Percentiles rank a stretch among this genome's conserved stretches.
Evolutionary conservation across 345 rosid species (phyloP).

Genomic region (Clarkia xantiana): DNA sequence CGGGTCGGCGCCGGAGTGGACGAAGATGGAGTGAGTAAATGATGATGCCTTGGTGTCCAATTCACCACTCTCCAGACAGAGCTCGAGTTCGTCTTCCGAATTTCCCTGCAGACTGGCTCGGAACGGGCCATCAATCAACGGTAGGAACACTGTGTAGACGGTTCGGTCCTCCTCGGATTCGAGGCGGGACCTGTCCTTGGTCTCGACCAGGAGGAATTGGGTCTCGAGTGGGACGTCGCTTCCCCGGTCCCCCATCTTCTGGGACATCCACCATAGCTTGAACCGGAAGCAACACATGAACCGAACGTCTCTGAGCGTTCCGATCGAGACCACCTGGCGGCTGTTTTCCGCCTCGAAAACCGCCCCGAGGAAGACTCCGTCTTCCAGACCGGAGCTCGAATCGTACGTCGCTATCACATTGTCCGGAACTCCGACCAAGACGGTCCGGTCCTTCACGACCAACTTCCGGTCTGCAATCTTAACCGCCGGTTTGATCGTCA

Average conservation of each 20-base stretch:
- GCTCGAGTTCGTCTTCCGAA: constrained; percentile 50
- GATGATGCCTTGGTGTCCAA: constrained; percentile 43
- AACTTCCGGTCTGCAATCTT: constrained; percentile 50
- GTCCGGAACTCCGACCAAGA: constrained; percentile 56
- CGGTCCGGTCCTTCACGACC: constrained; percentile 44
- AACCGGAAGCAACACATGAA: constrained; percentile 90
- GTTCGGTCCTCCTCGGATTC: constrained; percentile 42
- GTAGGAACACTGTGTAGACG: constrained; percentile 75
- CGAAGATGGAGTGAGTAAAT: constrained; percentile 46
- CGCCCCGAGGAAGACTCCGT: constrained; percentile 73
- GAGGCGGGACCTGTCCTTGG: constrained; percentile 60
- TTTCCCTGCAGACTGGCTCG: constrained; percentile 72
- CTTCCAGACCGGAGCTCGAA: constrained; percentile 46
- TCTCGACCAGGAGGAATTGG: constrained; percentile 64
- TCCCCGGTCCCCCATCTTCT: constrained; percentile 71
- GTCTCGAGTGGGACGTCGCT: constrained; percentile 72
- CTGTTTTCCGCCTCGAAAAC: constrained; percentile 44
- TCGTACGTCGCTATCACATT: constrained; percentile 57
- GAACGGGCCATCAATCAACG: constrained; percentile 70
- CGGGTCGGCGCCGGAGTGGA: constrained; percentile 78
- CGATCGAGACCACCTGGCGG: constrained; percentile 52
- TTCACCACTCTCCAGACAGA: constrained; percentile 89
- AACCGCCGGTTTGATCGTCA: constrained; percentile 83
- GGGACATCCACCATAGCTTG: constrained; percentile 99
- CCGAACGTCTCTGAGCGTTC: constrained; percentile 53